Conservation (phyloP, 352 stramenopile species). For the Globisporangium megalacanthum region DNA sequence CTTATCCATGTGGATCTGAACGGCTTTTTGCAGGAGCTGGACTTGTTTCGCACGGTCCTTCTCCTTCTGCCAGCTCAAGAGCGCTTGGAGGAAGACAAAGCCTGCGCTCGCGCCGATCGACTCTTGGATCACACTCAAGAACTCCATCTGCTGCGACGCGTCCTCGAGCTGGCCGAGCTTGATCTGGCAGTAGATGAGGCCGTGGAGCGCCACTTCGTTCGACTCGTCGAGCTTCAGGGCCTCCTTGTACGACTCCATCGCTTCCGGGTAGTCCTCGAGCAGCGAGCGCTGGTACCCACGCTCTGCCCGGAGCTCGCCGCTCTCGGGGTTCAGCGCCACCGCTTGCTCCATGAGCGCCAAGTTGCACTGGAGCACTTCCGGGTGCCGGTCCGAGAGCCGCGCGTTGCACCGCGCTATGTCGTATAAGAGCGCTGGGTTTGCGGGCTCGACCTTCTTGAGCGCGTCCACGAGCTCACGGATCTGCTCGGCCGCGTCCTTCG, state of each 20-base stretch:
- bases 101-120: slow-evolving; percentile 70
- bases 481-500: slow-evolving; percentile 44
- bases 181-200: slow-evolving; percentile 91
- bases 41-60: slow-evolving; percentile 62
- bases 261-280: slow-evolving; percentile 68
- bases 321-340: slow-evolving; percentile 53
- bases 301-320: slow-evolving; percentile 62
- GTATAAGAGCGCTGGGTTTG: slow-evolving; percentile 62
- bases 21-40: slow-evolving; percentile 63
- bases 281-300: slow-evolving; percentile 72
- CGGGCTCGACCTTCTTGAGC: slow-evolving; percentile 64
- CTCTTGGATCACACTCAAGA: slow-evolving; percentile 88
- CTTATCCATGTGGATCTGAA: slow-evolving; percentile 81
- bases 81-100: slow-evolving; percentile 82
- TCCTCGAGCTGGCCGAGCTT: slow-evolving; percentile 85
- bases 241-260: slow-evolving; percentile 85
- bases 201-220: slow-evolving; percentile 85
- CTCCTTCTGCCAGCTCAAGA: slow-evolving; percentile 81
- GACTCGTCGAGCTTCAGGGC: slow-evolving; percentile 82
- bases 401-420: slow-evolving; percentile 58
- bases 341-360: slow-evolving; percentile 64
- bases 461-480: slow-evolving; percentile 63
- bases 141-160: slow-evolving; percentile 90
- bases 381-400: slow-evolving; percentile 55
- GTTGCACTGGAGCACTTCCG: slow-evolving; percentile 69